These are phyloP conservation scores for Penicillium psychrosexuale DNA, from an alignment of 2,329 filamentous ascomycete genomes.

Conservation along the genomic window DNA sequence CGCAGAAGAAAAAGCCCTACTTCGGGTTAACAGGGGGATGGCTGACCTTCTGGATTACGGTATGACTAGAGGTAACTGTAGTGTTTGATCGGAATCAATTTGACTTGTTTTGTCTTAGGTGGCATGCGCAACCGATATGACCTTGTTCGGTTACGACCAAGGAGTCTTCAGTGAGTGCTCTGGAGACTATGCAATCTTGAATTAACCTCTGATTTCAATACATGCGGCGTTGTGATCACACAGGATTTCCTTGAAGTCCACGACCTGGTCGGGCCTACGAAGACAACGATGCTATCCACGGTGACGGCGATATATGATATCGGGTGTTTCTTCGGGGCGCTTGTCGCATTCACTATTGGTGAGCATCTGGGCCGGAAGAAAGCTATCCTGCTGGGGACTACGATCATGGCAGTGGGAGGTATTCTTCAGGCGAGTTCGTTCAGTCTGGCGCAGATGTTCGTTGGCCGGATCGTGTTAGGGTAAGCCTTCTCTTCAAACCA, in stretches of 20 bases:
- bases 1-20: neutral
- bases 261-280: conserved; percentile 41
- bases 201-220: neutral
- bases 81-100: neutral
- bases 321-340: conserved; percentile 58
- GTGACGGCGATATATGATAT: conserved; percentile 59
- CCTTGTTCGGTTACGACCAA: conserved; percentile 48
- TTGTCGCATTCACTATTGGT: conserved; percentile 49
- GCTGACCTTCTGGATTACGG: conserved; percentile 8
- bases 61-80: neutral
- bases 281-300: conserved; percentile 40
- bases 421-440: conserved; percentile 47
- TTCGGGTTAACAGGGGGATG: conserved; percentile 5
- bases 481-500: neutral
- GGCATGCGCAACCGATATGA: conserved; percentile 41
- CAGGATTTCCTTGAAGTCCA: conserved; percentile 52
- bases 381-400: conserved; percentile 46
- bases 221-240: conserved; percentile 54
- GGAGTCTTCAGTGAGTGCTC: conserved; percentile 50
- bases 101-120: neutral
- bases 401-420: conserved; percentile 48
- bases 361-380: conserved; percentile 49
- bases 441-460: conserved; percentile 46
- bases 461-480: conserved; percentile 35
- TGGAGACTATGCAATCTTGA: neutral